Base-by-base conservation (phyloP, 306 rosid species). In the Datisca glomerata region DNA sequence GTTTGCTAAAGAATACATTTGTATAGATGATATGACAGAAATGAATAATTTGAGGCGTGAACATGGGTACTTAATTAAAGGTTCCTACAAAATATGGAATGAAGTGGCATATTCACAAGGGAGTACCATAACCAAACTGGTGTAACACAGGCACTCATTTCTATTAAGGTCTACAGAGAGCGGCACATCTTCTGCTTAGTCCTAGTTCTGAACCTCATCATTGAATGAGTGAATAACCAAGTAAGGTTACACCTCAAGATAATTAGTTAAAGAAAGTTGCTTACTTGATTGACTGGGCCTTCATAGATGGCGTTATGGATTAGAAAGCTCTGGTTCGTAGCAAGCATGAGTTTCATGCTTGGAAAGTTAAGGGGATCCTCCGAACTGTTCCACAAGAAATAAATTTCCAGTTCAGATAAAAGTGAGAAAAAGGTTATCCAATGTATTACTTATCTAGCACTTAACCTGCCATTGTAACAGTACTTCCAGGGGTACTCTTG, bases 401-500 rank as follows among this genome's bases (percentile, higher is more conserved):
- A 19, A 33, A 44, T n/a, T 4, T 24, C 6, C 43, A 18, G 45
- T 61, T 63, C 44, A 23, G 12, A 21, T 20, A 51, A 43, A 45
- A 68, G 47, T 15, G 18, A 14, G 50, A 33, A 56, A 41, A 45
- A 40, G 6, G 28, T 16, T 43, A 40, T 31, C 17, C 22, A 35
- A 31, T 28, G 42, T 28, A 23, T 33, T 0, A 20, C 36, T 58
- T 21, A 19, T 33, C 34, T 50, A 24, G 47, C 14, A 45, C 31
- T 55, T 19, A 21, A 77, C 77, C 80, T 77, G 43, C 32, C 55
- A 41, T 71, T 68, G 23, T 79, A 74, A 65, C 89, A 79, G 65
- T 68, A 74, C 11, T 65, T 73, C 71, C 65, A 79, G 23, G 58
- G 42, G 8, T n/a, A 11, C 8, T 47, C 12, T 41, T 13, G 57